Percentiles rank a stretch among this genome's conserved stretches.
phyloP scores from a whole-genome alignment of 1,284 basidiomycete genomes.

The Apiotrichum brassicae region DNA sequence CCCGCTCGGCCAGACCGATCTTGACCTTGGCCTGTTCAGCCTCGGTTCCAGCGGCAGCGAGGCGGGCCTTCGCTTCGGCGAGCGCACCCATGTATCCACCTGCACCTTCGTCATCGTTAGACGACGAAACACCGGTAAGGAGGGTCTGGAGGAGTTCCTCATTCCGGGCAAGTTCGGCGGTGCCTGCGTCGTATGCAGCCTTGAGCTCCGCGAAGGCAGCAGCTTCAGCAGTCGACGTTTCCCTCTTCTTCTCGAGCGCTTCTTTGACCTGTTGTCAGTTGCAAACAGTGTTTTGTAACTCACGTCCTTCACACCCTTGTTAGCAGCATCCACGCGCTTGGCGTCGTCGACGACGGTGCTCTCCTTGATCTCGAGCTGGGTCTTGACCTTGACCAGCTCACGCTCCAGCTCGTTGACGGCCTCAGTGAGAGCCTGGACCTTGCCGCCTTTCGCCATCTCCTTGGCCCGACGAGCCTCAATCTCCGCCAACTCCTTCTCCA shows the following conservation, averaged over 20 bases:
- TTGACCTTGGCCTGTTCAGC: slow-evolving; percentile 77
- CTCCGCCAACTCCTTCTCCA: slow-evolving; percentile 57
- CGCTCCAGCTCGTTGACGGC: slow-evolving; percentile 73
- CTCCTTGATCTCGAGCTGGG: slow-evolving; percentile 78
- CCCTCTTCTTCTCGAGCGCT: slow-evolving; percentile 55
- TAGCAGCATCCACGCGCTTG: slow-evolving; percentile 55
- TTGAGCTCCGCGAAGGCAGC: slow-evolving; percentile 51
- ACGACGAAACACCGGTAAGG: slow-evolving; percentile 78
- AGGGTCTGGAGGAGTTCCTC: slow-evolving; percentile 96
- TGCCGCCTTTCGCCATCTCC: slow-evolving; percentile 64
- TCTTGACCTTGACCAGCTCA: slow-evolving; percentile 75
- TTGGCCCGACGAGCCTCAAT: slow-evolving; percentile 59
- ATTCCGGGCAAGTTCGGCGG: slow-evolving; percentile 61
- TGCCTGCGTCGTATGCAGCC: slow-evolving; percentile 58
- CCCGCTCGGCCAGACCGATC: slow-evolving; percentile 71
- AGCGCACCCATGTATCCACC: slow-evolving; percentile 97
- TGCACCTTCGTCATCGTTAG: slow-evolving; percentile 53
- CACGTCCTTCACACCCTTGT: slow-evolving; percentile 60
- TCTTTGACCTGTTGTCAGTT: slow-evolving; percentile 52
- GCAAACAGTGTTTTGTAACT: slow-evolving; percentile 18
- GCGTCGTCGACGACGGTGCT: slow-evolving; percentile 75
- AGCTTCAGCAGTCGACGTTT: slow-evolving; percentile 54
- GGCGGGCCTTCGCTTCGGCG: slow-evolving; percentile 71
- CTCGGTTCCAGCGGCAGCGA: slow-evolving; percentile 72
- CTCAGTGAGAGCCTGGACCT: slow-evolving; percentile 70